These are phyloP conservation scores for Austroboletus novae-zelandiae DNA, from an alignment of 1,284 basidiomycete genomes.

Conservation along the genomic window DNA sequence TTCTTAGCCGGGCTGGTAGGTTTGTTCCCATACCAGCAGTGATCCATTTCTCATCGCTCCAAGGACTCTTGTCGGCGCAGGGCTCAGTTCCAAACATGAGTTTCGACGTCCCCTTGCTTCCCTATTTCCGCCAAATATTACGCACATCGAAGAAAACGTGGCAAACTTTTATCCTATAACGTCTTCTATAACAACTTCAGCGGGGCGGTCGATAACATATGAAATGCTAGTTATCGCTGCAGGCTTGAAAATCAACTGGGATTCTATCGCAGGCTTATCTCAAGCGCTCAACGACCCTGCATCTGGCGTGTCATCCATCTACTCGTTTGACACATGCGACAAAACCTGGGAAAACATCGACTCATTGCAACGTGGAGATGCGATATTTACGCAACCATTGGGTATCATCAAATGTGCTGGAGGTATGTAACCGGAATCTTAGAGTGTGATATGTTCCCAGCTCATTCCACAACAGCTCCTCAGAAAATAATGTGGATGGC, in stretches of 20 bases:
- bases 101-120: conserved; percentile 68
- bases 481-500: conserved; percentile 98
- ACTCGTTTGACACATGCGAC: conserved; percentile 85
- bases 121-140: conserved; percentile 74
- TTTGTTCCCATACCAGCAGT: background rate
- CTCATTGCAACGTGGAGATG: conserved; percentile 72
- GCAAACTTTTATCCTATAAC: conserved; percentile 71
- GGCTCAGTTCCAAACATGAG: conserved; percentile 68
- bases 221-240: conserved; percentile 88
- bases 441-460: background rate
- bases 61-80: conserved; percentile 92
- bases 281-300: conserved; percentile 75
- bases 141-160: conserved; percentile 75
- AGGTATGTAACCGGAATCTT: conserved; percentile 43
- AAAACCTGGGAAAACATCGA: conserved; percentile 85
- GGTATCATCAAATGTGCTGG: conserved; percentile 95
- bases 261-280: conserved; percentile 73
- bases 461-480: conserved; percentile 53
- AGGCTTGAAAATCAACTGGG: conserved; percentile 86
- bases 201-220: conserved; percentile 76
- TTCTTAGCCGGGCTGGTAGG: conserved; percentile 76
- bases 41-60: conserved; percentile 11
- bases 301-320: conserved; percentile 92
- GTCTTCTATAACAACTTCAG: conserved; percentile 71
- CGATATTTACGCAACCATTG: conserved; percentile 96